These are phyloP conservation scores for Epichloe glyceriae DNA, from an alignment of 2,329 filamentous ascomycete species.

Conservation along the genomic window DNA sequence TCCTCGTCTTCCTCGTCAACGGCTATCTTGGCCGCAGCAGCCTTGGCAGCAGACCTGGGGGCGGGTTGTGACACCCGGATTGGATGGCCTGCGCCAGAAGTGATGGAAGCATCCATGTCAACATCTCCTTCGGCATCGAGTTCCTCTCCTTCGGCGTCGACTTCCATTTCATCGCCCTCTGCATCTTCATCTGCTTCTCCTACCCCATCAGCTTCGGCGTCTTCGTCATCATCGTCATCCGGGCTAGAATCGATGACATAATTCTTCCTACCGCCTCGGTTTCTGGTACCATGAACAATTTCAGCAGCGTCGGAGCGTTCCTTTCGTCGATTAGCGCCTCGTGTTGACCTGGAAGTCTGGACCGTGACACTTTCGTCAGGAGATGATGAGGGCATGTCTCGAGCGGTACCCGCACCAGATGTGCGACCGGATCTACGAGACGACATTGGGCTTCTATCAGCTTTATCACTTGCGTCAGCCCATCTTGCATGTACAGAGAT, in stretches of 20 bases:
- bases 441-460: slow-evolving; percentile 32
- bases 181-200: slow-evolving; percentile 30
- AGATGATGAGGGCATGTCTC: slow-evolving; percentile 34
- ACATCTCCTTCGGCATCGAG: slow-evolving; percentile 30
- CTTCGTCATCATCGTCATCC: slow-evolving; percentile 30
- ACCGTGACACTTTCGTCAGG: slow-evolving; percentile 37
- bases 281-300: slow-evolving; percentile 37
- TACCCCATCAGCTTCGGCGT: slow-evolving; percentile 23
- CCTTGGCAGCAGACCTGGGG: slow-evolving; percentile 22
- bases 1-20: slow-evolving; percentile 33
- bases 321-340: slow-evolving; percentile 23
- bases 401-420: slow-evolving; percentile 27
- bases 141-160: slow-evolving; percentile 27
- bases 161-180: slow-evolving; percentile 23
- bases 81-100: slow-evolving; percentile 20
- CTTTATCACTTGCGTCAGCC: slow-evolving; percentile 26
- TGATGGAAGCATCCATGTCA: slow-evolving; percentile 28
- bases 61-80: slow-evolving; percentile 36
- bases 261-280: slow-evolving; percentile 43
- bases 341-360: slow-evolving; percentile 38
- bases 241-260: slow-evolving; percentile 45
- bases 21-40: slow-evolving; percentile 20
- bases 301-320: slow-evolving; percentile 31
- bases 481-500: slow-evolving; percentile 29
- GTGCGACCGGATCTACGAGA: slow-evolving; percentile 37